phyloP scores from a whole-genome alignment of 164 flowering plant genomes.

The Macadamia integrifolia region DNA sequence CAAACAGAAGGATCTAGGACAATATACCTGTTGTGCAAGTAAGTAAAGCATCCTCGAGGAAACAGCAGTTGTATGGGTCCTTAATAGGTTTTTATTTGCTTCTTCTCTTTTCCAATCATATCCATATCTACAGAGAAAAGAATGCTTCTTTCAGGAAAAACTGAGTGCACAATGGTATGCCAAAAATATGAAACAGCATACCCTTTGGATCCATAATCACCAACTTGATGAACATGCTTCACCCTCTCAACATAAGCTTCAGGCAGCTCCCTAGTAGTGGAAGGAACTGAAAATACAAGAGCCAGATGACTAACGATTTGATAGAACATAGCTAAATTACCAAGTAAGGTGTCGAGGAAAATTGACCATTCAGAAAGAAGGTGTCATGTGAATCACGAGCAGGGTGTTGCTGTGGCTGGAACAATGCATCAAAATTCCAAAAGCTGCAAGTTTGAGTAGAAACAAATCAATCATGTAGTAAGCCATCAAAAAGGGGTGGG shows the following conservation, averaged over 20 bases:
- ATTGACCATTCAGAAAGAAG: slow-evolving; percentile 70
- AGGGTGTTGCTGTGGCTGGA: slow-evolving; percentile 99
- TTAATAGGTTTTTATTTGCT: slow-evolving; percentile 82
- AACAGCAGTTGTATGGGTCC: slow-evolving; percentile 97
- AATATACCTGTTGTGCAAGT: slow-evolving; percentile 77
- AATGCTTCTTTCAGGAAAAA: neutral
- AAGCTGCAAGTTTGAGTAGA: slow-evolving; percentile 45
- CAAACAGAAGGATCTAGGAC: neutral
- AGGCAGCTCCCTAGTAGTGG: slow-evolving; percentile 69
- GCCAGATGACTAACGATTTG: slow-evolving; percentile 4
- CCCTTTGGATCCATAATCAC: slow-evolving; percentile 95
- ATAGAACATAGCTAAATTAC: slow-evolving; percentile 1
- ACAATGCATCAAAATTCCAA: slow-evolving; percentile 94
- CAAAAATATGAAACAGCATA: slow-evolving; percentile 21
- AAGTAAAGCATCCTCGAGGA: slow-evolving; percentile 88
- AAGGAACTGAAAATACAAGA: slow-evolving; percentile 46
- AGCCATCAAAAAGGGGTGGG: no score
- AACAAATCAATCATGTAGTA: neutral
- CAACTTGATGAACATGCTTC: slow-evolving; percentile 74
- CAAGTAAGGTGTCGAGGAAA: neutral
- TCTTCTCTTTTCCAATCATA: slow-evolving; percentile 96
- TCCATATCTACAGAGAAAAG: slow-evolving; percentile 47
- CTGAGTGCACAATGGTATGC: neutral
- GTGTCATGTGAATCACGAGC: slow-evolving; percentile 99
- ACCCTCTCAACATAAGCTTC: slow-evolving; percentile 94